Evolutionary conservation across 805 yeast genomes (phyloP).

Genomic region (Ogataea ramenticola): DNA sequence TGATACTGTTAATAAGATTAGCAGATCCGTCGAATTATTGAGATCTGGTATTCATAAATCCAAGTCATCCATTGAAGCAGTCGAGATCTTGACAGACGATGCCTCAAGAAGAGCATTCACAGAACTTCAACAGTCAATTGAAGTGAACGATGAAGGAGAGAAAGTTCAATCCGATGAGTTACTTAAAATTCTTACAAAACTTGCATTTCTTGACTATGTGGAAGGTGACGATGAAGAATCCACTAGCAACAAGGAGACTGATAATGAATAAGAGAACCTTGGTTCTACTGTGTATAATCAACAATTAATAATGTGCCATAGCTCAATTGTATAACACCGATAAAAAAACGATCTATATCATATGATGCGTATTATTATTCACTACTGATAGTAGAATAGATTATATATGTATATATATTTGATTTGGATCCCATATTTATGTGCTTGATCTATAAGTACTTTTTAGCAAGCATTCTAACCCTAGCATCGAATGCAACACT

Average conservation of each 20-base stretch:
- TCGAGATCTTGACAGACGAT: constrained; percentile 12
- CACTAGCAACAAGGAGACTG: constrained; percentile 14
- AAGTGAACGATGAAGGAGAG: constrained; percentile 14
- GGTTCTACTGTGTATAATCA: neutral
- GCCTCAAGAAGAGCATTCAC: constrained; percentile 15
- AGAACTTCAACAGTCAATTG: constrained; percentile 14
- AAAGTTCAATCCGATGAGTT: constrained; percentile 25
- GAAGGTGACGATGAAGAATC: neutral
- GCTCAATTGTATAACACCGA: too few relatives aligned
- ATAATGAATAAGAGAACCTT: too few relatives aligned
- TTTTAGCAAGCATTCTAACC: constrained; percentile 65
- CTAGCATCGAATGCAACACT: constrained; percentile 70
- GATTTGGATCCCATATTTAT: too few relatives aligned
- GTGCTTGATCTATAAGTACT: constrained; percentile 45
- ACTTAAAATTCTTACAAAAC: constrained; percentile 26
- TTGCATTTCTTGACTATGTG: neutral
- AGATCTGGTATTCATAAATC: constrained; percentile 22
- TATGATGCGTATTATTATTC: neutral
- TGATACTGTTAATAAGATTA: constrained; percentile 5
- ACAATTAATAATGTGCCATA: too few relatives aligned
- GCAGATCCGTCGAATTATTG: constrained; percentile 29
- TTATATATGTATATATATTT: too few relatives aligned
- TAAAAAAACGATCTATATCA: too few relatives aligned
- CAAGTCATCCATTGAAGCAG: constrained; percentile 16
- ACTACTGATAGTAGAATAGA: too few relatives aligned